Conservation (phyloP, 23 red algal species). For the Pyropia haitanensis region DNA sequence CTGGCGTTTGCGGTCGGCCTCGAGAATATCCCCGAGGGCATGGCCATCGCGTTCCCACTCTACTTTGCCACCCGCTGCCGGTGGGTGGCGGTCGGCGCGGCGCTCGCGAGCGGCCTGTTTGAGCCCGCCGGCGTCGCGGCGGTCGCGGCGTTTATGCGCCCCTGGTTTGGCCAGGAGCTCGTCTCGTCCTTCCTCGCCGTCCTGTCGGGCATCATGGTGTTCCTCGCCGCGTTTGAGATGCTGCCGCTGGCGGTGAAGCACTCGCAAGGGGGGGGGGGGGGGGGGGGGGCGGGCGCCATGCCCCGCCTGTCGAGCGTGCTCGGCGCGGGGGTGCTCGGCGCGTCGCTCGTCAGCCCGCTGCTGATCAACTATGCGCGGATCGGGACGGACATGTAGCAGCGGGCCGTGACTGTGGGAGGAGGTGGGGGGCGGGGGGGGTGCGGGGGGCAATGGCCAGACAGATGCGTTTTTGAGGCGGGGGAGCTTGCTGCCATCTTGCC, state of each 20-base stretch:
- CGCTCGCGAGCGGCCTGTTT: conserved; percentile 5
- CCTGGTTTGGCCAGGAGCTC: background rate
- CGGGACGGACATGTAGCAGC: background rate
- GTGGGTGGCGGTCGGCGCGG: conserved; percentile 6
- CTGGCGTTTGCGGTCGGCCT: conserved; percentile 14
- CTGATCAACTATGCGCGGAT: conserved; percentile 16
- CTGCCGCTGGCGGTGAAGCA: conserved; percentile 29
- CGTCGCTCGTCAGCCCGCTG: conserved; percentile 7
- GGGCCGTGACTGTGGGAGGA: too few species aligned
- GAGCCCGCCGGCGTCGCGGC: conserved; percentile 10
- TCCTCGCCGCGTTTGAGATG: conserved; percentile 8
- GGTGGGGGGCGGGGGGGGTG: too few species aligned
- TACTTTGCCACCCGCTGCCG: conserved; percentile 8
- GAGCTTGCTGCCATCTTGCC: too few species aligned
- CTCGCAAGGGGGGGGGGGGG: too few species aligned
- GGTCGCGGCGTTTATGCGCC: conserved; percentile 1
- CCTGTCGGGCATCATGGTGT: conserved; percentile 12
- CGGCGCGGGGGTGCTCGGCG: conserved; percentile 8
- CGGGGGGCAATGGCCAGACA: too few species aligned
- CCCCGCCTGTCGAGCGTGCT: conserved; percentile 1
- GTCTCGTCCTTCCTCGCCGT: conserved; percentile 3
- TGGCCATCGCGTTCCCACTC: conserved; percentile 17
- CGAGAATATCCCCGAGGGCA: conserved; percentile 24
- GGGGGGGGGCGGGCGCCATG: background rate
- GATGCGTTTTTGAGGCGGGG: too few species aligned